Evolutionary conservation across 2,329 filamentous ascomycete species (phyloP), one percentile per base, ranked within the genome.

Genomic region (Lasiodiplodia citricola): DNA sequence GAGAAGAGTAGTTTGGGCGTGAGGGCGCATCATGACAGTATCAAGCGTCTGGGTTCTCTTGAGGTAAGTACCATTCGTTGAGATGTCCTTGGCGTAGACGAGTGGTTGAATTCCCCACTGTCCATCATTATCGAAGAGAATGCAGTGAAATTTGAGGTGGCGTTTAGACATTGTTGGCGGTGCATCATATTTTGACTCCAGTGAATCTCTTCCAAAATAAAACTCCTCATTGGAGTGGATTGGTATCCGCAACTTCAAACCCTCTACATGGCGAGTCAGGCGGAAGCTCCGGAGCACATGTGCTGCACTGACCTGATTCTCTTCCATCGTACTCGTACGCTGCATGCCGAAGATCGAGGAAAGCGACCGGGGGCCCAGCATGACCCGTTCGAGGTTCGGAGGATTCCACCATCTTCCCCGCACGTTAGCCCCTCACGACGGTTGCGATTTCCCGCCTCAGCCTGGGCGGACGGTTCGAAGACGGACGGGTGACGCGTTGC

Each of bases 11-110:
- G 80, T 76, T 23, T 76, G 78, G 56, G 74, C 73, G 8, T 69
- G 72, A 23, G 71, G 76, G 52, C 72, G 73, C 74, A 80, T 79
- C 72, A n/a, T 60, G 70, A 72, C 56, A 58, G 67, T 23, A 4
- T 55, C 47, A n/a, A 28, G 71, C 25, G 65, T 62, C 52, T 75
- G 74, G 25, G 70, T 68, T 68, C 78, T 80, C 57, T 71, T 76
- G 7, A 84, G 67, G 25, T 74, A 72, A 7, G 82, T 81, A 7
- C 81, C 76, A 69, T 85, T 85, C 44, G 75, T 75, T 0, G 84
- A 86, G 2, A 84, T 60, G 65, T 84, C 80, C 50, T 82, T 79
- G 16, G 78, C 79, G 71, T 85, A 86, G 2, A 86, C 78, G 67
- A 86, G 78, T 5, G 84, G 83, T 3, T 79, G 73, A 13, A 84